Evolutionary conservation across 441 rosid species (phyloP), one percentile per base, ranked within the genome.

Genomic region (Gossypium gossypioides): DNA sequence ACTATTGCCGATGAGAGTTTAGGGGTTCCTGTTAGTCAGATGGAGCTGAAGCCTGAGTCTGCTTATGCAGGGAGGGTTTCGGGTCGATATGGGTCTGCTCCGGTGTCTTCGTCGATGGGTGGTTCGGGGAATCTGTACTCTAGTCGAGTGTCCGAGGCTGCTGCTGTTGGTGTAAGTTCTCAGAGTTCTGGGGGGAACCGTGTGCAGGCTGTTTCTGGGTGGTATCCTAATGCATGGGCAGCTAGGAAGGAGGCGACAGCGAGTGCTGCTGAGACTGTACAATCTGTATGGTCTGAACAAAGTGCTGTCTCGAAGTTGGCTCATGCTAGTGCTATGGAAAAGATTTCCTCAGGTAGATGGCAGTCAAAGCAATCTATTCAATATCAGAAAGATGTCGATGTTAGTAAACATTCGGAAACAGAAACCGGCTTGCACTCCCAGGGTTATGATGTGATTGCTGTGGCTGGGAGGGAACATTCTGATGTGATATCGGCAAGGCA

Each of bases 331-430:
- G 96, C 90, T 10, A 76, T 86, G 65, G 92, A 88, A n/a, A 91
- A 89, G 79, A 87, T 86, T 32, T 86, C 92, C 73, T 90, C 92
- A 0, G 92, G 93, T 63, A 81, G 89, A 84, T 92, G 94, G 94
- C 93, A 88, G 77, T 82, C 89, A 0, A 87, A 86, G 76, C 88
- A 71, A 65, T 73, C 88, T 27, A 21, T 57, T 65, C 81, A 73
- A 1, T 58, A 82, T 73, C 84, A 80, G 68, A 77, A 76, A 13
- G 90, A 87, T 76, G 79, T 74, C 75, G 90, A 83, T 76, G 83
- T 75, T 72, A 71, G 79, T 76, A 84, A 82, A 71, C 76, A 80
- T 75, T 70, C 79, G 3, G 96, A 85, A 69, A 57, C 72, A 18
- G 87, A 82, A 24, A 80, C 69, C 27, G 80, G 77, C 24, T 72